phyloP scores from a whole-genome alignment of 164 flowering plant genomes.

The Protea cynaroides region DNA sequence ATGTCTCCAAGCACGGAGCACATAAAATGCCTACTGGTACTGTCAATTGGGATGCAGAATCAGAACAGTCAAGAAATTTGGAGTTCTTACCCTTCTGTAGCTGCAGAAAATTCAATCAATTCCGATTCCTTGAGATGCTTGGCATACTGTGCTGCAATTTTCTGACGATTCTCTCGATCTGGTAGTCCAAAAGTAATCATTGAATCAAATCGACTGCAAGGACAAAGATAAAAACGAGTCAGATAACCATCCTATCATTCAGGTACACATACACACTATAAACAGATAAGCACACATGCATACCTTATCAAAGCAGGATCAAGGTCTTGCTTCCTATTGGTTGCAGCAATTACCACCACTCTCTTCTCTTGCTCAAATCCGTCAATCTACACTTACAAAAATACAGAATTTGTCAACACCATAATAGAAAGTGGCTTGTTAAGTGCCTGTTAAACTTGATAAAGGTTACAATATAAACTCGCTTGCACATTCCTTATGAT shows the following conservation, averaged over 20 bases:
- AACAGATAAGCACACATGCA: background rate
- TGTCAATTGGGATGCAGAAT: background rate
- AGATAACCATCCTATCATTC: background rate
- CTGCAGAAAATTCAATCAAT: constrained; percentile 53
- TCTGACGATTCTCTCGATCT: constrained; percentile 59
- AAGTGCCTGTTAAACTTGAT: too few relatives aligned
- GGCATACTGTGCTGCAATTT: constrained; percentile 85
- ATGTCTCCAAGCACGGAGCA: too few relatives aligned
- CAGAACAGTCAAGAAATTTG: background rate
- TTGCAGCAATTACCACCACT: constrained; percentile 96
- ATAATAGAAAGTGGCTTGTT: background rate
- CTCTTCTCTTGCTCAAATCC: constrained; percentile 94
- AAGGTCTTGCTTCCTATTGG: constrained; percentile 95
- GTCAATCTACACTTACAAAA: constrained; percentile 57
- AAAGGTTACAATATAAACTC: too few relatives aligned
- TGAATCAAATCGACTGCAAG: constrained; percentile 79
- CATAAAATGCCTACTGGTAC: too few relatives aligned
- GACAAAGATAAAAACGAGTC: background rate
- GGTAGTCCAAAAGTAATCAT: constrained; percentile 86
- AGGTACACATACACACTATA: background rate
- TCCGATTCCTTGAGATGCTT: constrained; percentile 72
- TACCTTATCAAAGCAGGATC: constrained; percentile 97
- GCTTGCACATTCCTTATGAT: too few relatives aligned
- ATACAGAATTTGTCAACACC: background rate
- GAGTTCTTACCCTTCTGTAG: constrained; percentile 61